phyloP scores from a whole-genome alignment of 345 rosid genomes.

The Alliaria petiolata region DNA sequence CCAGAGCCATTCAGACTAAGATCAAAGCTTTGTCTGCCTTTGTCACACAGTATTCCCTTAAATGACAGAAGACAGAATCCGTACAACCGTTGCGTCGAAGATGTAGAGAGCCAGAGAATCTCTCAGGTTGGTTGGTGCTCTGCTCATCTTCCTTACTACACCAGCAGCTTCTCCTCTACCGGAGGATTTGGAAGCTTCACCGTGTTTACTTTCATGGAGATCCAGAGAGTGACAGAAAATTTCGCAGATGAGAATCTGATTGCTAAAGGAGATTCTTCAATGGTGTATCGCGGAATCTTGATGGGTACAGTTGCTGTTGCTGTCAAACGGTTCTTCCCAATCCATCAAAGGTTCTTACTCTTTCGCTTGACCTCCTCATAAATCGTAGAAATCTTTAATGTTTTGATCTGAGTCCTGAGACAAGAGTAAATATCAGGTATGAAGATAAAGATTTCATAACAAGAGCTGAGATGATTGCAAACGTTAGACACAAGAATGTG shows the following conservation, averaged over 20 bases:
- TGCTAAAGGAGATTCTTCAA: constrained; percentile 45
- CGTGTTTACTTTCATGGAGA: constrained; percentile 40
- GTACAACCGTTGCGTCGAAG: constrained; percentile 16
- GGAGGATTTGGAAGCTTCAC: constrained; percentile 28
- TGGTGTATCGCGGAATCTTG: constrained; percentile 50
- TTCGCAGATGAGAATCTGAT: constrained; percentile 51
- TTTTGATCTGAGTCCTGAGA: constrained; percentile 27
- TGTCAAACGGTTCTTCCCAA: constrained; percentile 42
- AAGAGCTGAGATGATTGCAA: constrained; percentile 50
- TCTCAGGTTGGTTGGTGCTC: constrained; percentile 19
- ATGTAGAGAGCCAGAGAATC: constrained; percentile 19
- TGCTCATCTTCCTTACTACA: constrained; percentile 23
- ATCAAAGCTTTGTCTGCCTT: constrained; percentile 32
- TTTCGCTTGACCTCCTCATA: background rate
- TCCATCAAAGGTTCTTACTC: constrained; percentile 37
- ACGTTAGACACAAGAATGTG: constrained; percentile 60
- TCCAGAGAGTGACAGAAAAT: constrained; percentile 46
- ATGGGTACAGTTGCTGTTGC: constrained; percentile 47
- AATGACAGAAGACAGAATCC: background rate
- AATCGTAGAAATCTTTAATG: background rate
- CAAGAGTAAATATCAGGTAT: constrained; percentile 30
- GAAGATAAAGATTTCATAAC: constrained; percentile 42
- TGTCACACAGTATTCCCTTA: constrained; percentile 24
- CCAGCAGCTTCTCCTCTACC: constrained; percentile 22
- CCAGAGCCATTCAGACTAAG: constrained; percentile 33